Evolutionary conservation across 192 early-diverging fungal genomes (phyloP).

Genomic region (Glomus cerebriforme): DNA sequence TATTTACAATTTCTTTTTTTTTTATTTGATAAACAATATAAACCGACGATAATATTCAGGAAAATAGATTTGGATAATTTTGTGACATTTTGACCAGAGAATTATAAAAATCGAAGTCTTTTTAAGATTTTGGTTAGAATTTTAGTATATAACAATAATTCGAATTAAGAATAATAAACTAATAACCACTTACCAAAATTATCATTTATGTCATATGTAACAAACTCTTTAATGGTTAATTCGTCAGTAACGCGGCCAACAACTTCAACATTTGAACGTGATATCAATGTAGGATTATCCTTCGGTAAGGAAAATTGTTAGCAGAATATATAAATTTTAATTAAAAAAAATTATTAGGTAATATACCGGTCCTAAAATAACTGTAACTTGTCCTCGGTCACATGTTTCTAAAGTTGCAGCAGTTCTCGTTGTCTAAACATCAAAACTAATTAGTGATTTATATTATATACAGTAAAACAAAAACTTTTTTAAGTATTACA

Average conservation of each 20-base stretch:
- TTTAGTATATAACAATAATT: too few relatives aligned
- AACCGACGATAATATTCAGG: background rate
- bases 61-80: slow-evolving; percentile 3
- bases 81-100: slow-evolving; percentile 33
- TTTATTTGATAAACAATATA: background rate
- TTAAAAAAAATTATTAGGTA: background rate
- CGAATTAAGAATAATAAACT: background rate
- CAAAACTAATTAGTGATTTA: background rate
- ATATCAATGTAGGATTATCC: slow-evolving; percentile 23
- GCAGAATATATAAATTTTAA: background rate
- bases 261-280: slow-evolving; percentile 37
- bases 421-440: slow-evolving; percentile 7
- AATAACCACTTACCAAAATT: slow-evolving; percentile 37
- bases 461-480: too few relatives aligned
- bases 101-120: slow-evolving; percentile 40
- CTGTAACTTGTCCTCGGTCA: slow-evolving; percentile 41
- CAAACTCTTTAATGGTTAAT: slow-evolving; percentile 38
- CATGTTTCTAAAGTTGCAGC: slow-evolving; percentile 35
- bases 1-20: too few relatives aligned
- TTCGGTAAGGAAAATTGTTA: slow-evolving; percentile 24
- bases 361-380: slow-evolving; percentile 36
- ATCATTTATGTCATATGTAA: slow-evolving; percentile 38
- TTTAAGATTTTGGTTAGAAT: background rate
- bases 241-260: slow-evolving; percentile 42
- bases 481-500: background rate